Conservation (phyloP, 2,329 filamentous ascomycete genomes). For the Myrmaecium sp. region DNA sequence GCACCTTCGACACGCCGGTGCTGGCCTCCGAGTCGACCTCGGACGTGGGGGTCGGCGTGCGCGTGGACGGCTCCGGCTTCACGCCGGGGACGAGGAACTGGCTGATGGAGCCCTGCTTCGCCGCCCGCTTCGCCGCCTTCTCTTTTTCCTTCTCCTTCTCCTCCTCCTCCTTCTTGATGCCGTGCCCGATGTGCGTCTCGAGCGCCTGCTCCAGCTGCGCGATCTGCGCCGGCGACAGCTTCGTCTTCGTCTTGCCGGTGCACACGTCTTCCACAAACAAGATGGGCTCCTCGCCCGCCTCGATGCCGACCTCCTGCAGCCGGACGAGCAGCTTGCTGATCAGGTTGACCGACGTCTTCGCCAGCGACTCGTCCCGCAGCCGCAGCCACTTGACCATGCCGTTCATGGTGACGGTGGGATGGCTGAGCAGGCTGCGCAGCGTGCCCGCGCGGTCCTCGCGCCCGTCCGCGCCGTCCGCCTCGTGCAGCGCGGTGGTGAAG, state of each 20-base stretch:
- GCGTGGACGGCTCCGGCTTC: slow-evolving; percentile 1
- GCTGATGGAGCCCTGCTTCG: slow-evolving; percentile 1
- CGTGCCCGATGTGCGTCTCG: slow-evolving; percentile 32
- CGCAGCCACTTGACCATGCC: slow-evolving; percentile 74
- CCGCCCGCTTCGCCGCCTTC: slow-evolving; percentile 10
- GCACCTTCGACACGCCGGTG: no score
- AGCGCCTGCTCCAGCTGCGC: slow-evolving; percentile 55
- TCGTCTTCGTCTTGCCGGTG: slow-evolving; percentile 52
- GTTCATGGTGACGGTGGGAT: slow-evolving; percentile 47
- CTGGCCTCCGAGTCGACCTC: slow-evolving; percentile 22
- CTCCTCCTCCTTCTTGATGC: slow-evolving; percentile 15
- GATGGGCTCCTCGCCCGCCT: slow-evolving; percentile 44
- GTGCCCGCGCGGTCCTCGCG: slow-evolving; percentile 13
- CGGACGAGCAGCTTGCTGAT: slow-evolving; percentile 71
- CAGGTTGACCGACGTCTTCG: slow-evolving; percentile 64
- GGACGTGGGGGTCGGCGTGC: slow-evolving; percentile 2
- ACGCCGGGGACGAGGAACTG: no score
- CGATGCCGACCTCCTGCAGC: slow-evolving; percentile 60
- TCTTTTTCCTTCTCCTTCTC: slow-evolving; percentile 9
- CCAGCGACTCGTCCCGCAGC: slow-evolving; percentile 72
- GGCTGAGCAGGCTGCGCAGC: slow-evolving; percentile 41
- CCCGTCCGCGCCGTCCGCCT: slow-evolving; percentile 17
- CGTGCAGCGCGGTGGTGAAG: slow-evolving; percentile 52
- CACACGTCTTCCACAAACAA: slow-evolving; percentile 50
- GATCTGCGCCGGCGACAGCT: slow-evolving; percentile 65